Evolutionary conservation across 116 monocot genomes (phyloP).

Genomic region (Iris pallida): DNA sequence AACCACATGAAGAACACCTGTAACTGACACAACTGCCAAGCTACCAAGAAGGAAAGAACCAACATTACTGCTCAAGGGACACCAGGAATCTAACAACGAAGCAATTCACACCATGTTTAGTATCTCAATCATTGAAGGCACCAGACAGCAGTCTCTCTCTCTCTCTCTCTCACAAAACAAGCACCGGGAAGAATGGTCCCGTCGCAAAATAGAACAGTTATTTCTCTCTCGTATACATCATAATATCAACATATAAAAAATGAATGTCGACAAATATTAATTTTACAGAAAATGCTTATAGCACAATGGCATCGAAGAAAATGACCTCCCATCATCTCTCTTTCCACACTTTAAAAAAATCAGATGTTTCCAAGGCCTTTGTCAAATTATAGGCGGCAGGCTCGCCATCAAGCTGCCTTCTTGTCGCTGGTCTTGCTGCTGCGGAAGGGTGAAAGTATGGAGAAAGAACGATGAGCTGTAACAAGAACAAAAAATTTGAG

Average conservation of each 20-base stretch:
- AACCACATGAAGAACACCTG: too few relatives aligned
- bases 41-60: too few relatives aligned
- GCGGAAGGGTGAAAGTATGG: slow-evolving; percentile 77
- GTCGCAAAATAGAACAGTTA: too few relatives aligned
- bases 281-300: slow-evolving; percentile 11
- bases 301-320: background rate
- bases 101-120: too few relatives aligned
- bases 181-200: too few relatives aligned
- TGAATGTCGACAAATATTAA: slow-evolving; percentile 1
- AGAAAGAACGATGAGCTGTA: slow-evolving; percentile 72
- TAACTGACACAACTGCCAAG: too few relatives aligned
- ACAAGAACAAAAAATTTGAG: background rate
- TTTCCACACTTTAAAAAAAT: background rate
- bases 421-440: slow-evolving; percentile 49
- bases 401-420: slow-evolving; percentile 25
- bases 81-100: too few relatives aligned
- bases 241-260: slow-evolving; percentile 11
- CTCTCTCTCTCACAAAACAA: background rate
- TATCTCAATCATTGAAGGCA: background rate
- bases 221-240: too few relatives aligned
- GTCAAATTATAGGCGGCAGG: background rate
- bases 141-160: background rate
- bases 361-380: background rate
- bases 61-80: too few relatives aligned
- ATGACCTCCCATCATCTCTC: background rate